phyloP scores from a whole-genome alignment of 495 filamentous ascomycete genomes.

The Xylona heveae region DNA sequence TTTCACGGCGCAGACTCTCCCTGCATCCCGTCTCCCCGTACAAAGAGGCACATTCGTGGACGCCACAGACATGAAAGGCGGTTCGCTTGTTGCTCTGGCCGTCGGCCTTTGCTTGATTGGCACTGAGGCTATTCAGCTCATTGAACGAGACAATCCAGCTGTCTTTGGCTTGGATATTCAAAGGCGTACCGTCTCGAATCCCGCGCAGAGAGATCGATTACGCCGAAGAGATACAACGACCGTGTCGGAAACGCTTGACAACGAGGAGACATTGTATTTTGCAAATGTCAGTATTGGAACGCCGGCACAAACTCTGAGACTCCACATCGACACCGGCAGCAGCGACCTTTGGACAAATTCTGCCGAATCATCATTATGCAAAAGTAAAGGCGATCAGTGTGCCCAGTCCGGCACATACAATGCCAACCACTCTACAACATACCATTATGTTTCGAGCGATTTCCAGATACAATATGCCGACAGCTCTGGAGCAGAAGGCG shows the following conservation, averaged over 20 bases:
- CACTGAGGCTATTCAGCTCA: neutral
- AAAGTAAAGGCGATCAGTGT: conserved; percentile 10
- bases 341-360: conserved; percentile 11
- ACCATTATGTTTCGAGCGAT: conserved; percentile 46
- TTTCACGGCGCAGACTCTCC: too few relatives aligned
- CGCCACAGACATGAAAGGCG: neutral
- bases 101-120: conserved; percentile 1
- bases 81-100: neutral
- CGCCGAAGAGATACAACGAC: conserved; percentile 12
- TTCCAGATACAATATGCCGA: conserved; percentile 93
- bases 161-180: conserved; percentile 16
- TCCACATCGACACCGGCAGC: conserved; percentile 27
- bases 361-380: conserved; percentile 3
- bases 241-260: conserved; percentile 15
- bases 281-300: conserved; percentile 23
- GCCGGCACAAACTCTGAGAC: conserved; percentile 18
- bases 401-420: conserved; percentile 22
- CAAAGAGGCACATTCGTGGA: too few relatives aligned
- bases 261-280: conserved; percentile 24
- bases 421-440: conserved; percentile 62
- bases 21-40: conserved; percentile 3
- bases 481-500: conserved; percentile 56
- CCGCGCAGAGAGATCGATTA: conserved; percentile 13
- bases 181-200: conserved; percentile 12
- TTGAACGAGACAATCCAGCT: conserved; percentile 4